phyloP scores from a whole-genome alignment of 306 rosid species.

The Coriaria nepalensis region DNA sequence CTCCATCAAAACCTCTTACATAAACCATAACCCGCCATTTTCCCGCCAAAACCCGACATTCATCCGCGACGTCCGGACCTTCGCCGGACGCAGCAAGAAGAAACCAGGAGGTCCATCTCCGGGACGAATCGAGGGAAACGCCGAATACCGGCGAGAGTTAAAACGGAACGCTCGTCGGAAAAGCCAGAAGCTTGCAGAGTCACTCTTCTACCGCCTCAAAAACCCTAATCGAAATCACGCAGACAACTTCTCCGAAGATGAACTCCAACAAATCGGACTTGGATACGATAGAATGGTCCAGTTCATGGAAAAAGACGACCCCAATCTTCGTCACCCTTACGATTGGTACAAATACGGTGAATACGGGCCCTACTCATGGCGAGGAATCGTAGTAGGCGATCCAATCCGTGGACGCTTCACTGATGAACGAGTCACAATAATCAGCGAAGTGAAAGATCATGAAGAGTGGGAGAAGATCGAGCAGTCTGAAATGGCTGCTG shows the following conservation, averaged over 20 bases:
- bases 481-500: constrained; percentile 59
- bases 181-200: constrained; percentile 51
- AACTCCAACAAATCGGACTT: constrained; percentile 70
- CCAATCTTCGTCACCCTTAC: constrained; percentile 59
- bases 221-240: constrained; percentile 45
- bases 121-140: constrained; percentile 46
- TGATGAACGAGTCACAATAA: constrained; percentile 65
- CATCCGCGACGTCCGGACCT: constrained; percentile 22
- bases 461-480: constrained; percentile 93
- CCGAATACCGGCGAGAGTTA: constrained; percentile 37
- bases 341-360: constrained; percentile 94
- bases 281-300: constrained; percentile 79
- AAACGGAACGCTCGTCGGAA: constrained; percentile 43
- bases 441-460: constrained; percentile 57
- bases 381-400: constrained; percentile 77
- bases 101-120: constrained; percentile 34
- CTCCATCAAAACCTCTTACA: constrained; percentile 2
- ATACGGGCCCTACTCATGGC: constrained; percentile 79
- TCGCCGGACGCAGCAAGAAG: constrained; percentile 64
- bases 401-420: constrained; percentile 60
- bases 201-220: constrained; percentile 54
- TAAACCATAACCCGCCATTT: not conserved
- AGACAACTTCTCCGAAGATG: constrained; percentile 64
- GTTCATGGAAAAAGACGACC: constrained; percentile 88
- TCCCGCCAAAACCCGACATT: constrained; percentile 1